These are phyloP conservation scores for Monilinia laxa DNA, from an alignment of 2,329 filamentous ascomycete species.

Conservation along the genomic window DNA sequence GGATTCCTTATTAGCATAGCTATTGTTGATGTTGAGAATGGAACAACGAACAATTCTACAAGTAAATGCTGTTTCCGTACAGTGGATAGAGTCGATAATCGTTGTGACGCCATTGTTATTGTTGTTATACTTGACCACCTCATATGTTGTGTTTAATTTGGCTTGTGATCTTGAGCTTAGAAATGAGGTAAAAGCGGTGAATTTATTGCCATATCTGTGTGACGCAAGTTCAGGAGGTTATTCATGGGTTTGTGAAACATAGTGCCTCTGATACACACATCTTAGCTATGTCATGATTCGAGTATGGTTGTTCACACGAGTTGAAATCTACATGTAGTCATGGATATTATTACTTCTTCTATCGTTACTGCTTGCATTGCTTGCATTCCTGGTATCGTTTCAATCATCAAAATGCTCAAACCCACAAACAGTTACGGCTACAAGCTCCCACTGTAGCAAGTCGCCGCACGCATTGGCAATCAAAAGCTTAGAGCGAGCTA, in stretches of 20 bases:
- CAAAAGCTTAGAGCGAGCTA: slow-evolving; percentile 9
- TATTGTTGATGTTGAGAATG: neutral
- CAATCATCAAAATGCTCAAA: slow-evolving; percentile 7
- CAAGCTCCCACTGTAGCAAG: neutral
- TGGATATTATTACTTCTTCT: slow-evolving; percentile 23
- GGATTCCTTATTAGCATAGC: slow-evolving; percentile 9
- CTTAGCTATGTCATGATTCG: neutral
- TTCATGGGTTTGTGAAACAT: slow-evolving; percentile 9
- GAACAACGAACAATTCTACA: slow-evolving; percentile 38
- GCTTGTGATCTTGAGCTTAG: slow-evolving; percentile 13
- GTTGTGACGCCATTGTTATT: slow-evolving; percentile 32
- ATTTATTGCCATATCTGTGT: slow-evolving; percentile 15
- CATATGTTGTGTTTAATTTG: slow-evolving; percentile 18
- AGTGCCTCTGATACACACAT: neutral
- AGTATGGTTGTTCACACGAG: neutral
- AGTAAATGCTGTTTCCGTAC: slow-evolving; percentile 40
- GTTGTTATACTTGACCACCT: slow-evolving; percentile 6
- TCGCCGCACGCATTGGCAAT: neutral
- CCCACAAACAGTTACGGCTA: neutral
- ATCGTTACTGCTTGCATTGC: slow-evolving; percentile 5
- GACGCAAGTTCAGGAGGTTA: neutral
- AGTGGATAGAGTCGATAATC: slow-evolving; percentile 34
- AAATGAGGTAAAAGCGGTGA: slow-evolving; percentile 25
- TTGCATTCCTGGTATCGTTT: slow-evolving; percentile 11
- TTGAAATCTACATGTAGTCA: neutral